A percentile compares a stretch with the other conserved stretches of the same genome.
These are phyloP conservation scores for Orychophragmus violaceus DNA, from an alignment of 345 rosid genomes.

Conservation along the genomic window DNA sequence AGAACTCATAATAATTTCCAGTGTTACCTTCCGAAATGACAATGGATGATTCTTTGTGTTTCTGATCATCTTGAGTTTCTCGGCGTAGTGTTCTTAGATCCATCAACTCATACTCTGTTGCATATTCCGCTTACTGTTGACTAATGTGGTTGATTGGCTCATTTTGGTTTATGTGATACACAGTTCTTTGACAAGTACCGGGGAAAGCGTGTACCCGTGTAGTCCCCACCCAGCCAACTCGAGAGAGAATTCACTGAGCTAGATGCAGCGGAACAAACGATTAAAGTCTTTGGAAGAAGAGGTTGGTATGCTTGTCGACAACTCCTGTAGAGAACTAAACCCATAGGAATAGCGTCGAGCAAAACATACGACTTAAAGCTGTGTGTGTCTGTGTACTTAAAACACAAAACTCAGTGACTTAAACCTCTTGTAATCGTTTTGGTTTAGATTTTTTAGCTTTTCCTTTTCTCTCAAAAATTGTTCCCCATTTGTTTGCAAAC, in stretches of 20 bases:
- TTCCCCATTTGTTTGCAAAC: background rate
- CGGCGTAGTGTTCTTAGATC: background rate
- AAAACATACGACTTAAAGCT: slow-evolving; percentile 16
- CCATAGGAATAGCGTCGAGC: slow-evolving; percentile 13
- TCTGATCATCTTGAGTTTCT: slow-evolving; percentile 6
- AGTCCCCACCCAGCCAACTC: background rate
- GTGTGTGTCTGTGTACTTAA: slow-evolving; percentile 11
- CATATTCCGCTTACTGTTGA: background rate
- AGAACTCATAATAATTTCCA: background rate
- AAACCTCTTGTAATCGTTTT: slow-evolving; percentile 17
- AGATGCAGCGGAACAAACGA: background rate
- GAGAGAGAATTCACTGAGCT: slow-evolving; percentile 9
- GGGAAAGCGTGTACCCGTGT: slow-evolving; percentile 34
- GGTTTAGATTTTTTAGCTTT: background rate
- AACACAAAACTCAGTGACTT: slow-evolving; percentile 6
- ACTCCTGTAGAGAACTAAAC: slow-evolving; percentile 17
- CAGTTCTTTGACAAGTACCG: slow-evolving; percentile 38
- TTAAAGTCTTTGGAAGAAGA: slow-evolving; percentile 9
- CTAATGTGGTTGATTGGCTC: background rate
- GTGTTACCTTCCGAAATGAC: background rate
- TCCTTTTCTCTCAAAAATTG: background rate
- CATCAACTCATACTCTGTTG: background rate
- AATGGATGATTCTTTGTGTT: background rate
- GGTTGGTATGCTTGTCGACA: slow-evolving; percentile 9
- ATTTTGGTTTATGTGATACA: background rate